Evolutionary conservation across 2,329 filamentous ascomycete species (phyloP).

Genomic region (Fusarium sp.): DNA sequence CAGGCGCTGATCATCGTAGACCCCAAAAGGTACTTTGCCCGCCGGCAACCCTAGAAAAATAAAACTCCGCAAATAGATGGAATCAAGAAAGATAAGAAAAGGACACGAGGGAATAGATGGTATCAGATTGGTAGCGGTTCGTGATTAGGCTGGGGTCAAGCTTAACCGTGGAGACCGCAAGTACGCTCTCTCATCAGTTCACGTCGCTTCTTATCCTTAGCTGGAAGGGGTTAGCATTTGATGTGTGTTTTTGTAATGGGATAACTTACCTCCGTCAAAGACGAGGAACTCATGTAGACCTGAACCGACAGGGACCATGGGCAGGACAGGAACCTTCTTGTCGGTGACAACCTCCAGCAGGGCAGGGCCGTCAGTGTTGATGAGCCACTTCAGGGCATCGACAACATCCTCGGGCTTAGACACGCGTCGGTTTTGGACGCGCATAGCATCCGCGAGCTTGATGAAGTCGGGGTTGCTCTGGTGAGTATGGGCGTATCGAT

Average conservation of each 20-base stretch:
- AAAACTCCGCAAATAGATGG: conserved; percentile 31
- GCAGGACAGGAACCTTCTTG: conserved; percentile 92
- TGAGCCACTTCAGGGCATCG: conserved; percentile 86
- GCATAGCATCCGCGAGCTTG: conserved; percentile 92
- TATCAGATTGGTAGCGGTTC: conserved; percentile 18
- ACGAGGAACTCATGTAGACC: conserved; percentile 89
- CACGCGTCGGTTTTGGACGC: conserved; percentile 78
- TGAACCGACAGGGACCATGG: conserved; percentile 92
- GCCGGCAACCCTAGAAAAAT: conserved; percentile 18
- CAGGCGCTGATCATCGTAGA: conserved; percentile 22
- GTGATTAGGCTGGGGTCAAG: conserved; percentile 32
- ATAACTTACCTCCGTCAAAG: conserved; percentile 49
- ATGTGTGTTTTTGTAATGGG: neutral
- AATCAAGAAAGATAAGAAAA: conserved; percentile 20
- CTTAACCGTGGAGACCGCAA: conserved; percentile 57
- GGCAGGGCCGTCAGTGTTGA: conserved; percentile 89
- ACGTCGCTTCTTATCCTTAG: conserved; percentile 74
- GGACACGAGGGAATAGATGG: conserved; percentile 30
- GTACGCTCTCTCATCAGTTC: conserved; percentile 75
- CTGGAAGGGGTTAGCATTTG: conserved; percentile 58
- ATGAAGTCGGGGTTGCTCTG: conserved; percentile 96
- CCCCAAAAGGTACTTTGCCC: conserved; percentile 22
- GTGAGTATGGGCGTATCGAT: conserved; percentile 91
- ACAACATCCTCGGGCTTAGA: conserved; percentile 80
- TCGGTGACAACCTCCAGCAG: conserved; percentile 93